These are phyloP conservation scores for Cyberlindnera bimundalis DNA, from an alignment of 805 yeast genomes.

Conservation along the genomic window DNA sequence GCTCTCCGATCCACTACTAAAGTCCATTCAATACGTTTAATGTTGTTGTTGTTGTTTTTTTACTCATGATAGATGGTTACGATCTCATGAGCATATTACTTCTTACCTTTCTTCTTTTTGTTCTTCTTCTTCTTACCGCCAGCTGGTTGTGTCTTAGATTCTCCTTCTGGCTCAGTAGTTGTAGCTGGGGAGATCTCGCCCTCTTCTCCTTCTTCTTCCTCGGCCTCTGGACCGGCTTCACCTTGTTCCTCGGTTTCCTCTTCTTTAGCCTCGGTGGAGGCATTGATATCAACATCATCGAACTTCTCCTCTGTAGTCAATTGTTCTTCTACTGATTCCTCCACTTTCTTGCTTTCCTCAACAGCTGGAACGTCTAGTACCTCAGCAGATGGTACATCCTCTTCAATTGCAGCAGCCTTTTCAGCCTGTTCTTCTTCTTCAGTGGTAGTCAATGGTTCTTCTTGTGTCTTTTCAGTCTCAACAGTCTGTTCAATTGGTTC, in stretches of 20 bases:
- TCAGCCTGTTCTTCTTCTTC: neutral
- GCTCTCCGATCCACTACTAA: too few species aligned
- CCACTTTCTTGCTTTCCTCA: too few species aligned
- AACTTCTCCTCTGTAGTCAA: conserved; percentile 9
- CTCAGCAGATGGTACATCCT: neutral
- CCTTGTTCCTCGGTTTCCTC: neutral
- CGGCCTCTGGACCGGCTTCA: conserved; percentile 4
- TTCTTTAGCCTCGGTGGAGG: neutral
- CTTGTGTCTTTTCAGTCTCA: neutral
- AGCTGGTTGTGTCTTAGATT: conserved; percentile 3
- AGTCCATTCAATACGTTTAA: too few species aligned
- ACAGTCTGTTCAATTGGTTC: conserved; percentile 11
- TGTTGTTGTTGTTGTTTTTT: too few species aligned
- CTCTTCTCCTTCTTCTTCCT: conserved; percentile 2
- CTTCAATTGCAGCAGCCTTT: neutral
- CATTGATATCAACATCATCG: conserved; percentile 15
- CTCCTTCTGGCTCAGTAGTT: conserved; percentile 6
- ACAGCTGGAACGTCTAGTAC: neutral
- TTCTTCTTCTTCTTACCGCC: conserved; percentile 31
- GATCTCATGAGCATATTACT: too few species aligned
- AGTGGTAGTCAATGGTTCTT: neutral
- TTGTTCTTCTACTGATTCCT: neutral
- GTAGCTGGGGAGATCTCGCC: neutral
- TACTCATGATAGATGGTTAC: too few species aligned
- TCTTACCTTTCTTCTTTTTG: conserved; percentile 34